These are phyloP conservation scores for Cicer chorassanicum DNA, from an alignment of 306 rosid genomes.

Conservation along the genomic window DNA sequence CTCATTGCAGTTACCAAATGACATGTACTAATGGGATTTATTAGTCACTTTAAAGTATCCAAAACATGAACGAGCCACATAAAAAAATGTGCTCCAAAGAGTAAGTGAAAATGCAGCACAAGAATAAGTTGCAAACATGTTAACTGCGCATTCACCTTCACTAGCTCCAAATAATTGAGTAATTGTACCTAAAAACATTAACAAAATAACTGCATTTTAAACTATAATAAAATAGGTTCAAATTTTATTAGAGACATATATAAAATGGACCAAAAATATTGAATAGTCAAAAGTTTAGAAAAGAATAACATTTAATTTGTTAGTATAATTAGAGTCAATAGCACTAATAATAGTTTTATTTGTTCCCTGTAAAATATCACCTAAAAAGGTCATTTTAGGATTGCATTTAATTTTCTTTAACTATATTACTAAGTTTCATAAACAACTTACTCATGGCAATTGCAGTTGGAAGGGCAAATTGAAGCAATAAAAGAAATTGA, in stretches of 20 bases:
- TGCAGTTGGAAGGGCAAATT: constrained; percentile 55
- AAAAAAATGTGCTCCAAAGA: constrained; percentile 14
- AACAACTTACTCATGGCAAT: constrained; percentile 40
- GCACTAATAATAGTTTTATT: too few relatives aligned
- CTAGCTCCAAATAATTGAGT: constrained; percentile 43
- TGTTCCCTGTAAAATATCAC: too few relatives aligned
- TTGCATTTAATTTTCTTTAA: too few relatives aligned
- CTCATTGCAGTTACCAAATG: too few relatives aligned
- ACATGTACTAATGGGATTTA: too few relatives aligned
- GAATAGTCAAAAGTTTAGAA: too few relatives aligned
- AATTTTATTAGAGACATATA: neutral
- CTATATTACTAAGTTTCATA: neutral
- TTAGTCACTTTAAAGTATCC: too few relatives aligned
- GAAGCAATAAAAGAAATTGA: constrained; percentile 51
- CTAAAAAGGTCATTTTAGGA: too few relatives aligned
- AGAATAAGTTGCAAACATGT: constrained; percentile 33
- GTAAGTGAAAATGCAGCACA: constrained; percentile 37
- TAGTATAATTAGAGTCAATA: too few relatives aligned
- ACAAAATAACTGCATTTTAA: neutral
- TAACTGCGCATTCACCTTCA: constrained; percentile 42
- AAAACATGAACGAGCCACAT: constrained; percentile 34
- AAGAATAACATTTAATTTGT: too few relatives aligned
- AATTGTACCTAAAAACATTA: constrained; percentile 30
- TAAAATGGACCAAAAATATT: too few relatives aligned
- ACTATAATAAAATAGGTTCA: neutral